Evolutionary conservation across 1,284 basidiomycete genomes (phyloP).

Genomic region (Sanghuangporus baumii): DNA sequence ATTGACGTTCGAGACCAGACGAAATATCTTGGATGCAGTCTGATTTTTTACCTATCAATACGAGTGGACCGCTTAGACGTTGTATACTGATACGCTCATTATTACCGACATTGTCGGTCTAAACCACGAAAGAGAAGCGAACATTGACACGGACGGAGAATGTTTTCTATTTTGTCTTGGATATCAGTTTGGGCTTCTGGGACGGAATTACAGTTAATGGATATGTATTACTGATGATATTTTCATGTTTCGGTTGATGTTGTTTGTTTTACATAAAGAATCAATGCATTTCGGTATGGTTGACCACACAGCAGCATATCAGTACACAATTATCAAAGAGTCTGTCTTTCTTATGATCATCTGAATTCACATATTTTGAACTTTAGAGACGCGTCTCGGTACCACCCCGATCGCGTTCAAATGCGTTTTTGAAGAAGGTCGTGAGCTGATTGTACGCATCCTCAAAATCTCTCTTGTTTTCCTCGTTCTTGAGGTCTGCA

Average conservation of each 20-base stretch:
- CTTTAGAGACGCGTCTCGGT: conserved; percentile 4
- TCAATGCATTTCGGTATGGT: not conserved
- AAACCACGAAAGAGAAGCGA: no score
- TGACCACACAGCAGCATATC: not conserved
- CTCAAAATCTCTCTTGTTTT: conserved; percentile 62
- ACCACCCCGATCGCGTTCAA: conserved; percentile 10
- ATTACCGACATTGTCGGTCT: no score
- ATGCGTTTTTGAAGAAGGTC: conserved; percentile 40
- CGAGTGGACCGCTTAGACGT: not conserved
- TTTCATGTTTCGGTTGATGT: no score
- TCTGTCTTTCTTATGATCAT: not conserved
- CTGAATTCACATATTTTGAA: not conserved
- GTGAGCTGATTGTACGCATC: conserved; percentile 55
- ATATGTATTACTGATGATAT: no score
- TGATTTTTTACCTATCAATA: not conserved
- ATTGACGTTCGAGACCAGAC: not conserved
- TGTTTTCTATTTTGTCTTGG: no score
- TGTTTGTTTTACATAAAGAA: no score
- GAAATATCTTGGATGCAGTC: not conserved
- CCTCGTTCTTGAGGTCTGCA: conserved; percentile 54
- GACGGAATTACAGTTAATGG: no score
- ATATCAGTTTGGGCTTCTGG: no score
- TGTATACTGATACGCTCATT: not conserved
- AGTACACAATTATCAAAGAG: not conserved
- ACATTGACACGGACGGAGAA: no score